Conservation (phyloP, 108 stramenopile species). For the Discostella pseudostelligera region DNA sequence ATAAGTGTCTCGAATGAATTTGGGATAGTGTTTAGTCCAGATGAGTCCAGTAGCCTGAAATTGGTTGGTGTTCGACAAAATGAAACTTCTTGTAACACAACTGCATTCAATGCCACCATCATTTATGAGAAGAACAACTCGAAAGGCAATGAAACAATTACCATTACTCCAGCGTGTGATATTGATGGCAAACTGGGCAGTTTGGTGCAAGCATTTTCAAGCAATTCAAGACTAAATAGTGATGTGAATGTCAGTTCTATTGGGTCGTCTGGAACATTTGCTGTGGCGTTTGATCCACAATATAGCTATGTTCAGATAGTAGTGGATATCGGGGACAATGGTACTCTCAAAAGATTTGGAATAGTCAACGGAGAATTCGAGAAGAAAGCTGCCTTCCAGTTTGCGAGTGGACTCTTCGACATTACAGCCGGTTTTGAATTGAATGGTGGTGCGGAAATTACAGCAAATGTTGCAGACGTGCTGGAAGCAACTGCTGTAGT, state of each 20-base stretch:
- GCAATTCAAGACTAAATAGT: neutral
- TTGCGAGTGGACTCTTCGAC: constrained; percentile 8
- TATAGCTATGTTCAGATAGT: constrained; percentile 12
- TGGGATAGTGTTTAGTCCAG: constrained; percentile 22
- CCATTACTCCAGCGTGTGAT: neutral
- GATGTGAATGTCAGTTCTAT: constrained; percentile 15
- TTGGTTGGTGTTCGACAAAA: neutral
- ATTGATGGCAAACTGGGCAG: neutral
- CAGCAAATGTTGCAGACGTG: constrained; percentile 22
- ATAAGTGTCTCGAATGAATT: constrained; percentile 11
- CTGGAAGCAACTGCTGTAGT: constrained; percentile 21
- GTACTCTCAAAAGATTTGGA: neutral
- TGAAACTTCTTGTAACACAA: constrained; percentile 1
- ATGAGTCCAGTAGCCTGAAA: constrained; percentile 12
- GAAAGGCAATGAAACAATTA: constrained; percentile 6
- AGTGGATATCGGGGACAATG: neutral
- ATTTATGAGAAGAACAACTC: constrained; percentile 1
- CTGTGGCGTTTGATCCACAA: constrained; percentile 23
- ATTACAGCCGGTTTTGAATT: constrained; percentile 12
- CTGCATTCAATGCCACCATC: constrained; percentile 11
- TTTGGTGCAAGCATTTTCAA: constrained; percentile 1
- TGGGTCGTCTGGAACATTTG: constrained; percentile 12
- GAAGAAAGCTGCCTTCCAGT: constrained; percentile 18
- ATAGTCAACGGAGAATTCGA: neutral
- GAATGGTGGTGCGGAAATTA: constrained; percentile 16